These are phyloP conservation scores for Aspergillus glaucus DNA, from an alignment of 2,329 filamentous ascomycete species.

Conservation along the genomic window DNA sequence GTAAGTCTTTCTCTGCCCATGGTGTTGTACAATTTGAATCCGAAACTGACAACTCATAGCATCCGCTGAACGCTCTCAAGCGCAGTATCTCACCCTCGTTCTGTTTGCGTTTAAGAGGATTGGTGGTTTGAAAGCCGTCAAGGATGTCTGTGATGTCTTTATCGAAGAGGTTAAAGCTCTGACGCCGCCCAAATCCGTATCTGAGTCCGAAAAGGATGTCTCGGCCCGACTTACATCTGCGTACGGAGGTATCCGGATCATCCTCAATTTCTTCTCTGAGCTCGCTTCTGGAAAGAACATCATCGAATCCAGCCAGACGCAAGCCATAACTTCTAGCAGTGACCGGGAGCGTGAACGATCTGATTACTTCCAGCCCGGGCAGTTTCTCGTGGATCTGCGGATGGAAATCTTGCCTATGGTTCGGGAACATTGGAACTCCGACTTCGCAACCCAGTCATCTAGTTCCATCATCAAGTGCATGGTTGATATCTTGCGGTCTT, in stretches of 20 bases:
- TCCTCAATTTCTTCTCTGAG: constrained; percentile 73
- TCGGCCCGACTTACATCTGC: constrained; percentile 44
- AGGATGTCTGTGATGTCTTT: constrained; percentile 65
- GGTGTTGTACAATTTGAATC: neutral
- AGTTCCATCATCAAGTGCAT: constrained; percentile 70
- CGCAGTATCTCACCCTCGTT: constrained; percentile 60
- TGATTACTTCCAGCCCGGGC: constrained; percentile 60
- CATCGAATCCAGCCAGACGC: constrained; percentile 64
- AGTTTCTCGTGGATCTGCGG: constrained; percentile 82
- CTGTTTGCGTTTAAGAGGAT: constrained; percentile 80
- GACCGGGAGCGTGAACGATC: constrained; percentile 51
- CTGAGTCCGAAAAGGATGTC: constrained; percentile 33
- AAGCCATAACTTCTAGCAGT: constrained; percentile 42
- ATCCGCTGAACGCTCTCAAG: constrained; percentile 45
- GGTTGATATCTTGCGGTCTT: constrained; percentile 74
- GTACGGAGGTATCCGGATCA: constrained; percentile 66
- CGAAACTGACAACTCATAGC: constrained; percentile 15
- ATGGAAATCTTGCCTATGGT: constrained; percentile 71
- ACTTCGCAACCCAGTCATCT: constrained; percentile 73
- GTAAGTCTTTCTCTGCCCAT: constrained; percentile 28
- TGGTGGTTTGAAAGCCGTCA: constrained; percentile 68
- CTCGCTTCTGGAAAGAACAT: constrained; percentile 74
- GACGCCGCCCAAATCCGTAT: constrained; percentile 37
- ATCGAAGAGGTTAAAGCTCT: constrained; percentile 50
- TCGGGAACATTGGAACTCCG: constrained; percentile 75